These are phyloP conservation scores for Penicillium paxilli DNA, from an alignment of 495 filamentous ascomycete species.

Conservation along the genomic window DNA sequence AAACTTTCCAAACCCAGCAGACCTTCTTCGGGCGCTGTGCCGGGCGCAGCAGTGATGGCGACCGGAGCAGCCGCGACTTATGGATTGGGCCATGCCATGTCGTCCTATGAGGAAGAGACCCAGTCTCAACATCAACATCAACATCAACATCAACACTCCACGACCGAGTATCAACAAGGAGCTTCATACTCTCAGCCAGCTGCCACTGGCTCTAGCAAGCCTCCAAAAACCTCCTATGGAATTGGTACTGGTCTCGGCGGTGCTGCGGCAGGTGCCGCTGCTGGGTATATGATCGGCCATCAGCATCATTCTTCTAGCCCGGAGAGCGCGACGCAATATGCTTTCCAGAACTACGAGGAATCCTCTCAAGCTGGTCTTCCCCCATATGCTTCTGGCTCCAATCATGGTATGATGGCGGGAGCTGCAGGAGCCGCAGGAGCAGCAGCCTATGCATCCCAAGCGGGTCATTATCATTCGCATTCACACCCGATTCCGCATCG, in stretches of 20 bases:
- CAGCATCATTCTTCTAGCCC: constrained; percentile 41
- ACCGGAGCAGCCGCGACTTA: constrained; percentile 24
- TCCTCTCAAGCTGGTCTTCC: constrained; percentile 26
- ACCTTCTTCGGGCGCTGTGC: constrained; percentile 23
- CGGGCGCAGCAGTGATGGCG: constrained; percentile 22
- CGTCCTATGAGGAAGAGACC: constrained; percentile 14
- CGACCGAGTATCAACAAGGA: background rate
- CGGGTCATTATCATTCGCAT: background rate
- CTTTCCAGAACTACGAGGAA: constrained; percentile 31
- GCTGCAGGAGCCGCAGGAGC: constrained; percentile 47
- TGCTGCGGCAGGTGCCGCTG: constrained; percentile 48
- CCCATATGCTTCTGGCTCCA: constrained; percentile 34
- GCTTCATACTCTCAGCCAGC: constrained; percentile 21
- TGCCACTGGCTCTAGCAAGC: constrained; percentile 15
- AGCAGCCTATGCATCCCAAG: constrained; percentile 39
- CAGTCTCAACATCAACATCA: constrained; percentile 19
- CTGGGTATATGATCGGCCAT: constrained; percentile 49
- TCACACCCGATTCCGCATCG: background rate
- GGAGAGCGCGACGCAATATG: constrained; percentile 29
- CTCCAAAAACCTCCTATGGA: constrained; percentile 25
- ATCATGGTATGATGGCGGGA: constrained; percentile 44
- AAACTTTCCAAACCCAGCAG: constrained; percentile 30
- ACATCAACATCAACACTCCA: too few species aligned
- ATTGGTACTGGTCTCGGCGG: constrained; percentile 40
- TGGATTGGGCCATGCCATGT: constrained; percentile 24